These are phyloP conservation scores for Hortiboletus flavorubellus DNA, from an alignment of 768 basidiomycete genomes.

Conservation along the genomic window DNA sequence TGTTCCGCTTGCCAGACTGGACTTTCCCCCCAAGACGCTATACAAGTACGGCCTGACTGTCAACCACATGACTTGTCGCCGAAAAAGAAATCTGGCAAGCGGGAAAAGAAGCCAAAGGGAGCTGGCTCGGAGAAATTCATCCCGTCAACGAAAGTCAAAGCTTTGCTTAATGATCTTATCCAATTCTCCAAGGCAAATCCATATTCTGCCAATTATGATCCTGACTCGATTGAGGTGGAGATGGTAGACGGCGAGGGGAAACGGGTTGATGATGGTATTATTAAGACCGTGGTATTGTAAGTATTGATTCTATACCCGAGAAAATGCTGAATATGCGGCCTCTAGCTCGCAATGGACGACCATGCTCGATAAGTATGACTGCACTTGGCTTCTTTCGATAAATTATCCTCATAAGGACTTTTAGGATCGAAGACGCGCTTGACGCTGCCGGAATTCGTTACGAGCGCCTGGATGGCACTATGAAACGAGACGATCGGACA, in stretches of 20 bases:
- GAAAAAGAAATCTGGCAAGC: conserved; percentile 65
- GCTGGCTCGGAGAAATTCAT: conserved; percentile 52
- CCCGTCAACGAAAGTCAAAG: conserved; percentile 86
- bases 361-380: conserved; percentile 83
- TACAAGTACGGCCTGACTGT: conserved; percentile 72
- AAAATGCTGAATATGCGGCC: conserved; percentile 12
- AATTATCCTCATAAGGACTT: background rate
- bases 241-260: conserved; percentile 75
- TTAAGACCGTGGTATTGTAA: conserved; percentile 96
- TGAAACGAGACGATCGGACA: conserved; percentile 94
- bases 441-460: conserved; percentile 80
- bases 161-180: conserved; percentile 75
- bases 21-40: conserved; percentile 68
- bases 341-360: conserved; percentile 89
- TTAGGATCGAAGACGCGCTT: conserved; percentile 85
- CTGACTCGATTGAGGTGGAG: conserved; percentile 65
- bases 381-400: background rate
- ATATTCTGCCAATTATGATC: conserved; percentile 83
- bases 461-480: conserved; percentile 93
- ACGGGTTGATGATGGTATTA: conserved; percentile 60
- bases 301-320: conserved; percentile 33
- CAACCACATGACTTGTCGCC: conserved; percentile 35
- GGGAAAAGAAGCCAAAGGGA: conserved; percentile 65
- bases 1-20: conserved; percentile 79
- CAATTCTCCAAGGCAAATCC: conserved; percentile 83